These are phyloP conservation scores for Teratosphaeria gauchensis DNA, from an alignment of 2,329 filamentous ascomycete genomes.

Conservation along the genomic window DNA sequence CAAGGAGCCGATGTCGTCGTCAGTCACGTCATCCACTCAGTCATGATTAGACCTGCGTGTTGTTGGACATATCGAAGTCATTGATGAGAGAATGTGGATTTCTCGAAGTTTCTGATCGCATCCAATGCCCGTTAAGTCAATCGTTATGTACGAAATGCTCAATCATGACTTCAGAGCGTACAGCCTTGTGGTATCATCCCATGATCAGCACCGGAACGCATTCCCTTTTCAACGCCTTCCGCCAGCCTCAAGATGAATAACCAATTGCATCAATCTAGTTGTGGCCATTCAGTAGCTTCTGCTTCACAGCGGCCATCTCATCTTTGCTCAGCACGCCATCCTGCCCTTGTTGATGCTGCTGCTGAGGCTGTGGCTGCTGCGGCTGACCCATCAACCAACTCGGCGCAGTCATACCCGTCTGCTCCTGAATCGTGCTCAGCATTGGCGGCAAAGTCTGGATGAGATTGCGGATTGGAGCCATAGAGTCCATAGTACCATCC, in stretches of 20 bases:
- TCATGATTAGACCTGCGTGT: no score
- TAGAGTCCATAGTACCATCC: constrained; percentile 43
- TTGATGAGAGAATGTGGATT: no score
- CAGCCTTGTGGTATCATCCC: background rate
- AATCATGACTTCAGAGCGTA: no score
- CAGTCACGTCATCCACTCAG: no score
- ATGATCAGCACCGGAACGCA: background rate
- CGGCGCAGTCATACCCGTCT: constrained; percentile 73
- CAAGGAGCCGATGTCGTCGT: no score
- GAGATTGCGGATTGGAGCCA: constrained; percentile 45
- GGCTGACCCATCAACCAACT: constrained; percentile 55
- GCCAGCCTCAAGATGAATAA: background rate
- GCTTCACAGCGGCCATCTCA: constrained; percentile 11
- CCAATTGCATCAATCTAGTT: background rate
- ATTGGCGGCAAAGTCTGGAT: constrained; percentile 78
- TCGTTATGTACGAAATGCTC: no score
- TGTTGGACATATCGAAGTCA: no score
- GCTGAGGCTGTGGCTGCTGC: constrained; percentile 42
- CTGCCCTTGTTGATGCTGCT: constrained; percentile 34
- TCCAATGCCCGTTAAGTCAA: no score
- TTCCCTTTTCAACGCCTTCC: background rate
- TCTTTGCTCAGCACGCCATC: constrained; percentile 11
- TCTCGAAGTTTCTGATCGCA: no score
- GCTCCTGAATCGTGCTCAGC: constrained; percentile 76
- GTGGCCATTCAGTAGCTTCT: constrained; percentile 2